These are phyloP conservation scores for Apocynum venetum DNA, from an alignment of 257 asterid species.

Conservation along the genomic window DNA sequence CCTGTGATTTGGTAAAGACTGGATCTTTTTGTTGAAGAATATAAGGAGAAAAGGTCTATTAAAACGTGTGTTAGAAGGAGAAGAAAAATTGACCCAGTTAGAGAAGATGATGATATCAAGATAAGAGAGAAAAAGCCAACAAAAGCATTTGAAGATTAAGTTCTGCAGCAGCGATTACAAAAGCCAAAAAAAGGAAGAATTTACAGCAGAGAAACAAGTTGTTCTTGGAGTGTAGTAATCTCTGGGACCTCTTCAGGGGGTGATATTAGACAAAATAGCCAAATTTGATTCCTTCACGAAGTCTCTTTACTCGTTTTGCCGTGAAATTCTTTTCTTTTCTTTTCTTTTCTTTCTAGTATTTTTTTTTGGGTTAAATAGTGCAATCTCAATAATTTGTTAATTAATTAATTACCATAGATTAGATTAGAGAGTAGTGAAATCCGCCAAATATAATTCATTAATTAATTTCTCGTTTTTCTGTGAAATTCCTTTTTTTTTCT, in stretches of 20 bases:
- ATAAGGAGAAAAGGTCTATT: neutral
- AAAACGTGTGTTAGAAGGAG: neutral
- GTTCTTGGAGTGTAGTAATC: neutral
- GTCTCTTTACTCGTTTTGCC: neutral
- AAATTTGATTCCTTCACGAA: conserved; percentile 1
- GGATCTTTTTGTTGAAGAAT: neutral
- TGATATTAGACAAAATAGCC: neutral
- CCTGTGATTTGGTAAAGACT: conserved; percentile 4
- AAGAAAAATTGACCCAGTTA: conserved; percentile 4
- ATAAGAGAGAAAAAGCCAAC: neutral
- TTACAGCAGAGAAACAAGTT: conserved; percentile 2
- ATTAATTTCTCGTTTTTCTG: too few relatives aligned
- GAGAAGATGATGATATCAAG: neutral
- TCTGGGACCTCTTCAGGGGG: neutral
- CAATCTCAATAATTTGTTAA: too few relatives aligned
- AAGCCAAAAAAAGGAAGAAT: neutral
- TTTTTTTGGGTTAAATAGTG: too few relatives aligned
- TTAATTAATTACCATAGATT: too few relatives aligned
- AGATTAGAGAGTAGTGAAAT: too few relatives aligned
- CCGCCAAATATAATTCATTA: too few relatives aligned
- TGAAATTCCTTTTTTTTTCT: too few relatives aligned
- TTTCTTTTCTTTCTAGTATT: too few relatives aligned
- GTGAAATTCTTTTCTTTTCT: neutral
- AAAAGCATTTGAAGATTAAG: neutral
- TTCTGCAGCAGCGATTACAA: neutral